Base-by-base conservation (phyloP, 2,329 filamentous ascomycete species). In the Fusarium brachygibbosum region DNA sequence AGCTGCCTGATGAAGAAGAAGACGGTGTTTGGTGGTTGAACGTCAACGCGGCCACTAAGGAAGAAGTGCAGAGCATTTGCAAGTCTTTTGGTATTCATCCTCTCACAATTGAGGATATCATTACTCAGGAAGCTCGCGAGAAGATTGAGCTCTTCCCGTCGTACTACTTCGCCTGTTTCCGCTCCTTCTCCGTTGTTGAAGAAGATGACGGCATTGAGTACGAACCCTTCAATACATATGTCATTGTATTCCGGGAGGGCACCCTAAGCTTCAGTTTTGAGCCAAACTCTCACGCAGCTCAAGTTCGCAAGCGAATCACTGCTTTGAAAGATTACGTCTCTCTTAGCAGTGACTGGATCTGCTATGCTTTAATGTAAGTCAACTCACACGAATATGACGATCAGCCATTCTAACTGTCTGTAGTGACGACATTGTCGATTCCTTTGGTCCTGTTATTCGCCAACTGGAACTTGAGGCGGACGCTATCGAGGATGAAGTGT, bases 21-120 rank as follows among this genome's bases (percentile, higher is more conserved):
- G 86, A 94, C 73, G 95, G 95, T 74, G 94, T 97, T n/a, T 99
- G 95, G 94, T 99, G 96, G 96, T 86, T 99, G 51, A 97, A 99
- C 75, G 91, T 98, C 78, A 91, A 95, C 77, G 93, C 93, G 72
- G 93, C 95, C 2, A 94, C 91, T 1, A 92, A 94, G 76, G 94
- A 95, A 62, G 96, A 98, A 78, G 90, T 97, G 21, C 89, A 90
- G 42, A 91, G 91, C 31, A 91, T 99, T 66, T 97, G 93, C 83
- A 94, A 94, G 76, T 94, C 96, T 6, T 99, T 99, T 79, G 93
- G 93, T 16, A 92, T 99, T 56, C 96, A 99, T 80, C 95, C 95
- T 34, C 84, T 99, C 79, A 99, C 96, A 0, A 93, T 95, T 38
- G 96, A 99, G 80, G 96, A 99, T 83, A 98, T 99, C 72, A 91